Evolutionary conservation across 345 rosid species (phyloP).

Genomic region (Eucalyptus viminalis): DNA sequence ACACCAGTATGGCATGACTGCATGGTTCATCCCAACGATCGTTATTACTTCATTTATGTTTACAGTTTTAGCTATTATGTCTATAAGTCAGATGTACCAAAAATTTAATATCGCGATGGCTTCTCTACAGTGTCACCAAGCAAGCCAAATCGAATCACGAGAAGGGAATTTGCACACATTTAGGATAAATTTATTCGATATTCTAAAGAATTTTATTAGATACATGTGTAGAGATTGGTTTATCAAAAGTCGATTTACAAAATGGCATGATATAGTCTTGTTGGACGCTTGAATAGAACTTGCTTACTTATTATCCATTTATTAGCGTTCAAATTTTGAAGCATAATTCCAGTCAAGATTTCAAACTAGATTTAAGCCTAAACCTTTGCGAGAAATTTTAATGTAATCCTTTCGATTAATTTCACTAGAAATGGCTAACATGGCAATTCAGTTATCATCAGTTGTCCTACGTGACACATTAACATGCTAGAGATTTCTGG

Average conservation of each 20-base stretch:
- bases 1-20: neutral
- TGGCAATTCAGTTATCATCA: rapidly evolving
- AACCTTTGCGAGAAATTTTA: too few relatives aligned
- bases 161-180: neutral
- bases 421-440: too few relatives aligned
- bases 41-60: neutral
- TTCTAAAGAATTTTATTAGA: neutral
- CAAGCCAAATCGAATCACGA: neutral
- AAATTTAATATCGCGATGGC: neutral
- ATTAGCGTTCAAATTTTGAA: neutral
- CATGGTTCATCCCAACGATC: neutral
- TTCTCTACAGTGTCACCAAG: neutral
- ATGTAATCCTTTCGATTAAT: too few relatives aligned
- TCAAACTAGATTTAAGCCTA: neutral
- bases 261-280: neutral
- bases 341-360: neutral
- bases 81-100: neutral
- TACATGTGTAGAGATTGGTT: neutral
- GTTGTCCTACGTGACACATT: rapidly evolving
- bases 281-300: neutral
- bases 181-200: neutral
- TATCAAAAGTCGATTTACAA: neutral
- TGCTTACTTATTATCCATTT: neutral
- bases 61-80: neutral
- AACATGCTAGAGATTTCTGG: too few relatives aligned